These are phyloP conservation scores for Parathielavia hyrcaniae DNA, from an alignment of 495 filamentous ascomycete species.

Conservation along the genomic window DNA sequence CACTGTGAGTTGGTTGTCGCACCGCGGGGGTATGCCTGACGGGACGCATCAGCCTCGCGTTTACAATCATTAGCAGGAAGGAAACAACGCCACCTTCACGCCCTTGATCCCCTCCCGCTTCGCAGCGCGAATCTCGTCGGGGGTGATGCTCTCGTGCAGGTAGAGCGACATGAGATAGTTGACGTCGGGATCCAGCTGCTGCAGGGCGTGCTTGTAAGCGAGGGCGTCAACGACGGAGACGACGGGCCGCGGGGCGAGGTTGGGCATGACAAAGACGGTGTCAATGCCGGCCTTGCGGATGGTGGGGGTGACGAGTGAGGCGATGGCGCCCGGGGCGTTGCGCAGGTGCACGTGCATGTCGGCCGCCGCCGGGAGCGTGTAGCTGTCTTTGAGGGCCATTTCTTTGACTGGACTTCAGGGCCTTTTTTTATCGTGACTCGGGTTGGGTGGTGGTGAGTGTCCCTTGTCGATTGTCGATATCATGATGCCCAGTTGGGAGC, in stretches of 20 bases:
- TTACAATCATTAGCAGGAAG: background rate
- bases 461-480: background rate
- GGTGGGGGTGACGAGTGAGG: constrained; percentile 71
- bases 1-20: constrained; percentile 80
- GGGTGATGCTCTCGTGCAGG: constrained; percentile 63
- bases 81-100: constrained; percentile 48
- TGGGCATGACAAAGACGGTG: constrained; percentile 62
- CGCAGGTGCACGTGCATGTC: constrained; percentile 61
- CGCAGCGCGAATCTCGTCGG: constrained; percentile 69
- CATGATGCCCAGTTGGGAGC: background rate
- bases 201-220: constrained; percentile 63
- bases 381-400: constrained; percentile 41
- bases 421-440: background rate
- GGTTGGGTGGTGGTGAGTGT: background rate
- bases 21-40: constrained; percentile 36
- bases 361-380: constrained; percentile 64
- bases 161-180: constrained; percentile 88
- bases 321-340: constrained; percentile 62
- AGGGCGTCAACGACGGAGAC: constrained; percentile 68
- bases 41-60: background rate
- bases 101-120: constrained; percentile 58
- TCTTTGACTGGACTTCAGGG: constrained; percentile 1
- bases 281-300: constrained; percentile 65
- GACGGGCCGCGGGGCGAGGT: constrained; percentile 55
- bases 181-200: constrained; percentile 62